Conservation (phyloP, 768 basidiomycete genomes). For the Scleroderma bovista region DNA sequence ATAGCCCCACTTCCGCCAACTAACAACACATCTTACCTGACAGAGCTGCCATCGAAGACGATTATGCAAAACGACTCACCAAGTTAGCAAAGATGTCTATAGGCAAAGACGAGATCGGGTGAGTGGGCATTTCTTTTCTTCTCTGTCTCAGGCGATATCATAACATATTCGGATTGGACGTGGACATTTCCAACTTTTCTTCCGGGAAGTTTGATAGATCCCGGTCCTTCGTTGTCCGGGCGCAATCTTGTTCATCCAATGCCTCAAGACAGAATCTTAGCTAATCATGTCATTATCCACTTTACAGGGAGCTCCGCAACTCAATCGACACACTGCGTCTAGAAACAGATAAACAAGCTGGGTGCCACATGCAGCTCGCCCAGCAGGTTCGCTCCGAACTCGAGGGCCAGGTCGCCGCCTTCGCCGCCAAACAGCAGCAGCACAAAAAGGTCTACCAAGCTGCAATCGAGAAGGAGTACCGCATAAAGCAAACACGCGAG, state of each 20-base stretch:
- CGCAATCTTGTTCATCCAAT: not conserved
- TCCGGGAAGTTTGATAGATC: not conserved
- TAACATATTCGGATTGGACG: not conserved
- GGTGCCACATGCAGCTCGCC: slow-evolving; percentile 67
- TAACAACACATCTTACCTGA: not conserved
- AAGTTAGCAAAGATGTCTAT: slow-evolving; percentile 72
- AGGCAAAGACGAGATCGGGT: slow-evolving; percentile 94
- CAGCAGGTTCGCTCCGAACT: slow-evolving; percentile 71
- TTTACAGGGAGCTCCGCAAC: slow-evolving; percentile 68
- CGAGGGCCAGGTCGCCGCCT: slow-evolving; percentile 57
- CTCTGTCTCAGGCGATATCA: not conserved
- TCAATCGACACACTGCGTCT: slow-evolving; percentile 72
- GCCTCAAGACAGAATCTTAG: slow-evolving; percentile 1
- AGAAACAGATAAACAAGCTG: slow-evolving; percentile 82
- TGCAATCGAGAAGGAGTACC: slow-evolving; percentile 85
- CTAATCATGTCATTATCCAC: slow-evolving; percentile 11
- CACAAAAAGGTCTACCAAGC: slow-evolving; percentile 71
- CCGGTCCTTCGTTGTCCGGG: not conserved
- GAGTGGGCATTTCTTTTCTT: slow-evolving; percentile 28
- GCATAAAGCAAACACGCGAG: slow-evolving; percentile 83
- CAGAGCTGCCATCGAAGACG: slow-evolving; percentile 89
- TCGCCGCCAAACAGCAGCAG: slow-evolving; percentile 59
- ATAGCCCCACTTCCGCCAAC: too few relatives aligned
- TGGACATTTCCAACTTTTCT: not conserved
- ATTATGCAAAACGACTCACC: slow-evolving; percentile 81